These are phyloP conservation scores for Apiospora rasikravindrae DNA, from an alignment of 2,329 filamentous ascomycete genomes.

Conservation along the genomic window DNA sequence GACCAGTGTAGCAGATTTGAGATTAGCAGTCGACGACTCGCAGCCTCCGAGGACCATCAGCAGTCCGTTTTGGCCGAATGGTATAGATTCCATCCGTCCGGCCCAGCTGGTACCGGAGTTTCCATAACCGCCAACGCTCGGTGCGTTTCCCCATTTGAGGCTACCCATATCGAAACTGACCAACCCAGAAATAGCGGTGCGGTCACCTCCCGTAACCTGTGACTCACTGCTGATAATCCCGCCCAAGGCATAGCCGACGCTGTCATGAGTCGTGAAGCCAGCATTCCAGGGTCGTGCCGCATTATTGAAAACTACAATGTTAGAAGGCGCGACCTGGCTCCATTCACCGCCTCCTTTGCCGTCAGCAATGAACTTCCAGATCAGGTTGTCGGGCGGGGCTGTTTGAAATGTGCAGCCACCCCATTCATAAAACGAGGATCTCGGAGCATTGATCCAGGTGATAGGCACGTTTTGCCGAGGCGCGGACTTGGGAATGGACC, in stretches of 20 bases:
- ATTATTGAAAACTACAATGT: not conserved
- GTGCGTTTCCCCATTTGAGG: conserved; percentile 17
- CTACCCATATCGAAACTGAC: conserved; percentile 18
- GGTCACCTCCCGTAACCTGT: not conserved
- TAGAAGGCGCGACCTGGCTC: not conserved
- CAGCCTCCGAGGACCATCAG: conserved; percentile 17
- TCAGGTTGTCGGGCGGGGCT: not conserved
- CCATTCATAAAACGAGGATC: conserved; percentile 18
- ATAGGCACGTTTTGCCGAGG: conserved; percentile 2
- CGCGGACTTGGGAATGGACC: conserved; percentile 13
- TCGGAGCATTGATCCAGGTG: conserved; percentile 12
- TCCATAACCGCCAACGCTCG: not conserved
- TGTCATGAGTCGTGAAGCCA: not conserved
- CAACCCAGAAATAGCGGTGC: not conserved
- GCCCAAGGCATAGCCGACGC: conserved; percentile 14
- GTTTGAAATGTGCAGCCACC: not conserved
- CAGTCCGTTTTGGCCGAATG: not conserved
- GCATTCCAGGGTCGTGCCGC: not conserved
- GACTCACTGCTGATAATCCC: conserved; percentile 1
- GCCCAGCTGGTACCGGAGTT: not conserved
- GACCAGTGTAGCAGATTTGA: not conserved
- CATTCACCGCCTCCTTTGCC: not conserved
- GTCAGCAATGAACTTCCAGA: conserved; percentile 20
- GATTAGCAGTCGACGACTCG: not conserved
- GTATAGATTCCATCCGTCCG: not conserved